Conservation (phyloP, 1,284 basidiomycete species). For the Blastosporella zonata region DNA sequence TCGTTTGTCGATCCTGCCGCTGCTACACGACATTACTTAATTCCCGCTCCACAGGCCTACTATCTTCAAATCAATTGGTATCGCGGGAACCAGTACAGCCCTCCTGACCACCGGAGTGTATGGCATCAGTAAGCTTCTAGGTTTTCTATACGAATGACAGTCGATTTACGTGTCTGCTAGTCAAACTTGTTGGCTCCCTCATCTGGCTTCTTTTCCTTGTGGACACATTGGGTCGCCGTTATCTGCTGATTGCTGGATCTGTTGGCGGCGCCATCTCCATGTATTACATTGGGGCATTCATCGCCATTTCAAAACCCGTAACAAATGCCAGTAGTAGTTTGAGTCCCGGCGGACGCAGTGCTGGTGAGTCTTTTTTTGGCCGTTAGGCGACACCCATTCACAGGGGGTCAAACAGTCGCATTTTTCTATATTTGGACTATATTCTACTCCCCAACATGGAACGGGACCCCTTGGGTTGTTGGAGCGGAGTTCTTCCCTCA, state of each 20-base stretch:
- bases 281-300: conserved; percentile 38
- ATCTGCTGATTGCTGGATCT: conserved; percentile 40
- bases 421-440: conserved; percentile 38
- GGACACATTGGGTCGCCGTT: conserved; percentile 36
- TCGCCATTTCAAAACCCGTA: conserved; percentile 31
- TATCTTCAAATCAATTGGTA: conserved; percentile 41
- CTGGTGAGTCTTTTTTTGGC: conserved; percentile 19
- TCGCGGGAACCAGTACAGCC: conserved; percentile 35
- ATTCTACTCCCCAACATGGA: conserved; percentile 36
- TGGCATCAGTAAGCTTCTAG: conserved; percentile 34
- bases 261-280: conserved; percentile 39
- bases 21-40: conserved; percentile 1
- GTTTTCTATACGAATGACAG: not conserved
- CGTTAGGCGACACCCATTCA: not conserved
- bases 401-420: conserved; percentile 19
- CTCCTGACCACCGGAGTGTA: conserved; percentile 48
- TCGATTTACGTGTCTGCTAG: conserved; percentile 12
- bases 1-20: conserved; percentile 22
- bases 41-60: conserved; percentile 24
- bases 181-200: conserved; percentile 31
- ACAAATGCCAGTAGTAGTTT: conserved; percentile 15
- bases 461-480: conserved; percentile 34
- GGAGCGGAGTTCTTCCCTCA: conserved; percentile 35
- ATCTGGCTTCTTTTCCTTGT: conserved; percentile 27
- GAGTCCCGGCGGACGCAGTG: conserved; percentile 27